Evolutionary conservation across 805 yeast species (phyloP).

Genomic region (Kluyveromyces lactis): DNA sequence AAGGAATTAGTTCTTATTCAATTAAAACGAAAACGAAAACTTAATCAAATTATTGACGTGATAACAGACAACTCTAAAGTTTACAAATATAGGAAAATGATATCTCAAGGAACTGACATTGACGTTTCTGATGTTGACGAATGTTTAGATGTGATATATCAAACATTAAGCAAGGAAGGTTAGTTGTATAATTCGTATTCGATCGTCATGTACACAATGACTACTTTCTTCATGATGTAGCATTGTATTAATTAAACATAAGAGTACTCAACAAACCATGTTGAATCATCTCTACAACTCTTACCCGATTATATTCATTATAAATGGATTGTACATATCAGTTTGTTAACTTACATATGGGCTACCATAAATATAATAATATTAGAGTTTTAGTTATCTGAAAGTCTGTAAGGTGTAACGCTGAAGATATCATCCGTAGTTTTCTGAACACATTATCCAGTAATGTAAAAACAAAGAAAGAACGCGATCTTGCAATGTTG

Average conservation of each 20-base stretch:
- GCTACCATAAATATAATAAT: too few relatives aligned
- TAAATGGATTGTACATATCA: too few relatives aligned
- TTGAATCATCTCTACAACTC: too few relatives aligned
- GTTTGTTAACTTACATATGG: too few relatives aligned
- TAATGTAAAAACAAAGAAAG: conserved; percentile 3
- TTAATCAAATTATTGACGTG: conserved; percentile 29
- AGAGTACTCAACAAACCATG: too few relatives aligned
- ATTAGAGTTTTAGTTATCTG: not conserved
- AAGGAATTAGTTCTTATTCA: conserved; percentile 37
- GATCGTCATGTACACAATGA: too few relatives aligned
- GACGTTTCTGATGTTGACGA: conserved; percentile 60
- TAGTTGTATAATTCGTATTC: not conserved
- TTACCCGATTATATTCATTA: too few relatives aligned
- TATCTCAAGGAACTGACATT: conserved; percentile 61
- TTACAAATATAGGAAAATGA: conserved; percentile 59
- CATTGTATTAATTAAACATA: too few relatives aligned
- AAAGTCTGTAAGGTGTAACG: not conserved
- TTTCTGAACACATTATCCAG: conserved; percentile 5
- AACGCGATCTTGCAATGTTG: not conserved
- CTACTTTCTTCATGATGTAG: too few relatives aligned
- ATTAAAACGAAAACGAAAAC: conserved; percentile 30
- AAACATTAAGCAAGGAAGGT: conserved; percentile 2
- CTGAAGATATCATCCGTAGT: not conserved
- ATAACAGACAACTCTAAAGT: conserved; percentile 42
- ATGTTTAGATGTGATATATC: conserved; percentile 49